Percentiles rank a stretch among this genome's conserved stretches.
phyloP scores from a whole-genome alignment of 495 filamentous ascomycete species.

The Emericellopsis terricola region DNA sequence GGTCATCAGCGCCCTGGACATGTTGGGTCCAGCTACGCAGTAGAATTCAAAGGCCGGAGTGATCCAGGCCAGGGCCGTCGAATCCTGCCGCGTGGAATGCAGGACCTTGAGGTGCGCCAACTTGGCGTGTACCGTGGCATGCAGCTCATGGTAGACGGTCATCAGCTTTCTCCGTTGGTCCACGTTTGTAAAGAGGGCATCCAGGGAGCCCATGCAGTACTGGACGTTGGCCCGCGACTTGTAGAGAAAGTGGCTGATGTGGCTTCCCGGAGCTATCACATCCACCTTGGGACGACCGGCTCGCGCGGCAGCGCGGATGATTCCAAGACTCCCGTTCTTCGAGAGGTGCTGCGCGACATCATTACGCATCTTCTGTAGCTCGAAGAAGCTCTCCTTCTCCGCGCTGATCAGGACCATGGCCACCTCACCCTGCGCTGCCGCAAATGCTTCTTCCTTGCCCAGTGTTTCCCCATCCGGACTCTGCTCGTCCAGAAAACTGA shows the following conservation, averaged over 20 bases:
- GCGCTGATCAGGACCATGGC: conserved; percentile 85
- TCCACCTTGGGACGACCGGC: conserved; percentile 47
- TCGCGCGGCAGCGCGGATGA: conserved; percentile 54
- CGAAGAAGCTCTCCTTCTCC: conserved; percentile 83
- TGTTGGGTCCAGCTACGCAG: conserved; percentile 68
- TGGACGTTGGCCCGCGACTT: conserved; percentile 88
- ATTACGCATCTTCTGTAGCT: conserved; percentile 71
- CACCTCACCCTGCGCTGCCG: conserved; percentile 45
- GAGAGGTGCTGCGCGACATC: conserved; percentile 57
- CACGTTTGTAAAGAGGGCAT: conserved; percentile 46
- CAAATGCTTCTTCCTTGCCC: too few species aligned
- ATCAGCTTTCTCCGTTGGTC: conserved; percentile 58
- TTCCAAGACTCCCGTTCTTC: conserved; percentile 53
- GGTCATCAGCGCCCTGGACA: conserved; percentile 59
- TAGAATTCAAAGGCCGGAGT: conserved; percentile 87
- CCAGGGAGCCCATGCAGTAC: conserved; percentile 75
- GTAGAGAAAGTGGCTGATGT: conserved; percentile 81
- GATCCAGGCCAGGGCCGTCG: conserved; percentile 72
- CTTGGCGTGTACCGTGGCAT: conserved; percentile 67
- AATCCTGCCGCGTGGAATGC: conserved; percentile 53
- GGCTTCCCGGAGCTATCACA: conserved; percentile 63
- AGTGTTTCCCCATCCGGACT: too few species aligned
- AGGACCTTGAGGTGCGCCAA: conserved; percentile 70
- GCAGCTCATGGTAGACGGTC: conserved; percentile 68
- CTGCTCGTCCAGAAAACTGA: conserved; percentile 57